A percentile compares a stretch with the other conserved stretches of the same genome.
Evolutionary conservation across 106 monocot genomes (phyloP).

Genomic region (Dioscorea alata): DNA sequence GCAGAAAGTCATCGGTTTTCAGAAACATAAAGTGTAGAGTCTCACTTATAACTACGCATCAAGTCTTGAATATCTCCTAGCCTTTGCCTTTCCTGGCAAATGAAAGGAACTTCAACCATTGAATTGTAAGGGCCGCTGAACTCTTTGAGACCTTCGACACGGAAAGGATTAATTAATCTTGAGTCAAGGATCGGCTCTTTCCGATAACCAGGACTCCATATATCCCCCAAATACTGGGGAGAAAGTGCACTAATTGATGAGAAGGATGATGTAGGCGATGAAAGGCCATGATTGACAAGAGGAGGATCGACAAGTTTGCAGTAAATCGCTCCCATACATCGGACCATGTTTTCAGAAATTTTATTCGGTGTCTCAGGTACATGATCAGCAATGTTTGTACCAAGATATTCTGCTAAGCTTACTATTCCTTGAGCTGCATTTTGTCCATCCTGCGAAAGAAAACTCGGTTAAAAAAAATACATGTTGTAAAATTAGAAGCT

Average conservation of each 20-base stretch:
- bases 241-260: slow-evolving; percentile 78
- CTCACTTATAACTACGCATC: slow-evolving; percentile 66
- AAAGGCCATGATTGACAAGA: slow-evolving; percentile 26
- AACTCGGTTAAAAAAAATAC: not conserved
- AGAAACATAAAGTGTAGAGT: not conserved
- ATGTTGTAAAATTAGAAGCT: not conserved
- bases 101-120: slow-evolving; percentile 77
- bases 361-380: slow-evolving; percentile 71
- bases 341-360: slow-evolving; percentile 79
- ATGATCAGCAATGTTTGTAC: slow-evolving; percentile 61
- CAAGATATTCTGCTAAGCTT: slow-evolving; percentile 88
- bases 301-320: slow-evolving; percentile 77
- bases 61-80: slow-evolving; percentile 47
- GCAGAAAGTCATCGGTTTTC: not conserved
- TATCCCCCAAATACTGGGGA: slow-evolving; percentile 60
- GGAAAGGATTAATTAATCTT: slow-evolving; percentile 81
- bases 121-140: slow-evolving; percentile 91
- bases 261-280: slow-evolving; percentile 82
- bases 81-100: slow-evolving; percentile 39
- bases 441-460: slow-evolving; percentile 40
- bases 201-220: slow-evolving; percentile 62
- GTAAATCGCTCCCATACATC: slow-evolving; percentile 74
- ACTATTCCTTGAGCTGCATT: slow-evolving; percentile 41
- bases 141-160: slow-evolving; percentile 80
- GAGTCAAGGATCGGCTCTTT: slow-evolving; percentile 52